Conservation (phyloP, 2,329 filamentous ascomycete species). For the Colletotrichum cuscutae region DNA sequence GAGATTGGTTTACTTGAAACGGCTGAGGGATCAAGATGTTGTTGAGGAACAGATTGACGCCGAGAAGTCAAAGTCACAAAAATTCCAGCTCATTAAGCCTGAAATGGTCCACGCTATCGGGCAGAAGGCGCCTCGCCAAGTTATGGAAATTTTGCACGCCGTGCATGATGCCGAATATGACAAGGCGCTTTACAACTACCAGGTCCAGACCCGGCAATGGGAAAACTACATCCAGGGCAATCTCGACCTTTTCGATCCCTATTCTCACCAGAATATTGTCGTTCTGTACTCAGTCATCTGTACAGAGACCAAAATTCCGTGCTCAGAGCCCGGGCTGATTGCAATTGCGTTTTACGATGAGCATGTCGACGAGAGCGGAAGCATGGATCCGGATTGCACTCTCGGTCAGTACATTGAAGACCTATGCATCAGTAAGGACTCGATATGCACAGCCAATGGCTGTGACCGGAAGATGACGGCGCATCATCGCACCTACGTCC, state of each 20-base stretch:
- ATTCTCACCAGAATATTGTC: conserved; percentile 95
- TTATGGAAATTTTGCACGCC: conserved; percentile 92
- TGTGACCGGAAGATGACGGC: conserved; percentile 91
- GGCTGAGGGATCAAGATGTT: conserved; percentile 80
- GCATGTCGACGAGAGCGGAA: conserved; percentile 71
- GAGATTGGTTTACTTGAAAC: conserved; percentile 82
- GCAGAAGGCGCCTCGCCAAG: conserved; percentile 82
- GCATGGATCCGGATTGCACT: conserved; percentile 86
- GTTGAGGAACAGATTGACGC: conserved; percentile 65
- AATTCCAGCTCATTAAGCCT: conserved; percentile 91
- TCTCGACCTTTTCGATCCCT: conserved; percentile 90
- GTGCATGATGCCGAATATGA: conserved; percentile 98
- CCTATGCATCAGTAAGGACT: conserved; percentile 79
- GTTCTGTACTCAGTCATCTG: conserved; percentile 95
- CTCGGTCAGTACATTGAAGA: conserved; percentile 96
- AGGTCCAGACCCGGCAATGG: conserved; percentile 95
- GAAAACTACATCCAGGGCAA: conserved; percentile 93
- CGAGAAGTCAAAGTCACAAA: conserved; percentile 73
- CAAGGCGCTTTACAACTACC: conserved; percentile 91
- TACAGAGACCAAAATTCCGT: conserved; percentile 92
- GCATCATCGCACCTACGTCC: conserved; percentile 96
- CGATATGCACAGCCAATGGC: conserved; percentile 82
- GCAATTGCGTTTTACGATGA: conserved; percentile 95
- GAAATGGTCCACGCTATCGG: conserved; percentile 93
- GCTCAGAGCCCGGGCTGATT: conserved; percentile 89